Evolutionary conservation across 1,284 basidiomycete genomes (phyloP).

Genomic region (Cryptococcus hybrid): DNA sequence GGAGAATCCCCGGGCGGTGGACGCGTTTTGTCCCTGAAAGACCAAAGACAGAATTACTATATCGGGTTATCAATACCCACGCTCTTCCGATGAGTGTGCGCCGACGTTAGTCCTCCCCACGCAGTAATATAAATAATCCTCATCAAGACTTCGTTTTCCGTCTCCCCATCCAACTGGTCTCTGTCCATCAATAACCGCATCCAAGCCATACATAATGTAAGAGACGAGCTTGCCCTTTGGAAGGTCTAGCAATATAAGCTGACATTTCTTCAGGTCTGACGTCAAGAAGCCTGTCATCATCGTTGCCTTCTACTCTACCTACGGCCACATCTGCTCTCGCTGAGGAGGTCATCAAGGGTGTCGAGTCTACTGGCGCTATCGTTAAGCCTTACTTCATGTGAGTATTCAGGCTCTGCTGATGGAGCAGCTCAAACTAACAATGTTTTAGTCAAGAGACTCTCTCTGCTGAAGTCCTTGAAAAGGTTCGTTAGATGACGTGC

Average conservation of each 20-base stretch:
- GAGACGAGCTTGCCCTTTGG: neutral
- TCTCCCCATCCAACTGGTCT: no score
- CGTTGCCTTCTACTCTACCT: conserved; percentile 78
- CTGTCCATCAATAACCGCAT: neutral
- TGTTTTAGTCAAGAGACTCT: conserved; percentile 76
- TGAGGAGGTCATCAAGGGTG: conserved; percentile 70
- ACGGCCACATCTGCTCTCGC: conserved; percentile 79
- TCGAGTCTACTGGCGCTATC: conserved; percentile 67
- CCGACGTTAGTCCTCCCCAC: no score
- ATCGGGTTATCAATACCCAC: no score
- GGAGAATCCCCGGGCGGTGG: no score
- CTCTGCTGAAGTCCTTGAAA: conserved; percentile 66
- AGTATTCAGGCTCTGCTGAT: conserved; percentile 2
- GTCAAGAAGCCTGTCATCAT: conserved; percentile 60
- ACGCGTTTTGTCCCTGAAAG: no score
- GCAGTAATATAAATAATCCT: no score
- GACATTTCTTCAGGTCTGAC: conserved; percentile 12
- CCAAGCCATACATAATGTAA: neutral
- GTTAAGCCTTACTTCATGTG: conserved; percentile 67
- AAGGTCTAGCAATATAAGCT: no score
- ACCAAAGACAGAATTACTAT: no score
- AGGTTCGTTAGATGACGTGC: no score
- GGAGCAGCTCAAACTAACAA: neutral
- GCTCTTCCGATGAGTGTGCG: no score
- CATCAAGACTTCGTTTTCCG: no score